Base-by-base conservation (phyloP, 345 rosid species). In the Bretschneidera sinensis region DNA sequence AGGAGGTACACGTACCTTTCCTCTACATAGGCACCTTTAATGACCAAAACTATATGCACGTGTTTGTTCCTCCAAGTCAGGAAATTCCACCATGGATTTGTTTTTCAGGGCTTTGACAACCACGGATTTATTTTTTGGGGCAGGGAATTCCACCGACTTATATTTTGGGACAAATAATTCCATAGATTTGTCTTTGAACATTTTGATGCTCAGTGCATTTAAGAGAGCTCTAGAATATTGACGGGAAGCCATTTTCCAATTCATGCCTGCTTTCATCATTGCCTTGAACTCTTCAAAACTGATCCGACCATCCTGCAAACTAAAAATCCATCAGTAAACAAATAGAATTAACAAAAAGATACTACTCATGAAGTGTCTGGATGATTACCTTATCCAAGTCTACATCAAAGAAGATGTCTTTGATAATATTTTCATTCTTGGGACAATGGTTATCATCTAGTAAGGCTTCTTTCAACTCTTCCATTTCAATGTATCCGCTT, bases 221-320 rank as follows among this genome's bases (percentile, higher is more conserved):
- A 89, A 72, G 79, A 89, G 61, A 2, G 84, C 97, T 78, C 88
- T 87, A 0, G 99, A 94, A 64, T 89, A 94, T 67, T 94, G 96
- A 1, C 99, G 79, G 0, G 97, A 94, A 19, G 85, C 89, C 99
- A 94, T 94, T 64, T 84, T 94, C 97, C 97, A 94, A 21, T 94
- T 90, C 52, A 78, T 71, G 2, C 97, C 99, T 10, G 73, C 70
- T 51, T 80, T 74, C 97, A 94, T 94, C 99, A 89, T 87, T n/a
- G 84, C 82, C 80, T 69, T 84, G 35, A 89, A 94, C 78, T 94
- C 99, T 18, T 78, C 83, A 25, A 74, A 87, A 76, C 96, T 67
- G 63, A 94, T 87, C 65, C 92, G 68, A 17, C 97, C 97, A 57
- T 94, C 99, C 96, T 85, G 76, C 63, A 24, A 9, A 35, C 20